Evolutionary conservation across 2,329 filamentous ascomycete species (phyloP), one percentile per base, ranked within the genome.

Genomic region (Ophiostoma montium): DNA sequence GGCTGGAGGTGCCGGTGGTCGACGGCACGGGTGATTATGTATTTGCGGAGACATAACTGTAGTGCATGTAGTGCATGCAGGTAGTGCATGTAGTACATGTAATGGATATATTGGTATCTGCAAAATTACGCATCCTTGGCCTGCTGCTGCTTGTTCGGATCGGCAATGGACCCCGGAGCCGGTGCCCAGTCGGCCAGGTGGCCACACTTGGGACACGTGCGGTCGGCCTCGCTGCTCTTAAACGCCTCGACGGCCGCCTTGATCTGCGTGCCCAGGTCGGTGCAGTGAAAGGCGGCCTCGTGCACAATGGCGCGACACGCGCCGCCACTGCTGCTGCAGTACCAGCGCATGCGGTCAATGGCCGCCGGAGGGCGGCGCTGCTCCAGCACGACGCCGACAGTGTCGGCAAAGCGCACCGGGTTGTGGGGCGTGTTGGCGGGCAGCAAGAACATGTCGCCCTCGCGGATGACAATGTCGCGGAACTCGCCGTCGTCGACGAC

Each of bases 391-490:
- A 96, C 73, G 31, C 90, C 90, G n/a, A 96, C 87, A 0, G 90
- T 95, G 67, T 94, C 72, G 60, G 84, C 84, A 67, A 95, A 96
- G 51, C 90, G 80, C 32, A 96, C 86, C 0, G 92, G 90, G 65
- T 94, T 95, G 53, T 96, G 90, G 23, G 90, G 90, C n/a, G 84
- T 92, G 65, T 95, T 89, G n/a, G 82, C 76, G 0, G 90, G 90
- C 1, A 98, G 76, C 5, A 96, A 72, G 65, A 95, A 96, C 76
- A 96, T 84, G 57, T 92, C 88, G 55, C 90, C 90, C 68, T 96
- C 87, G 60, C 82, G 76, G 68, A 96, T 95, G 61, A 88, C 74
- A 55, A 96, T 78, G 66, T 96, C 90, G 56, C 80, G 76, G 67
- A 94, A 94, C 44, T 68, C 52, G 63, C 72, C 64, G 51, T 72